Conservation (phyloP, 768 basidiomycete genomes). For the Grammothele lineata region DNA sequence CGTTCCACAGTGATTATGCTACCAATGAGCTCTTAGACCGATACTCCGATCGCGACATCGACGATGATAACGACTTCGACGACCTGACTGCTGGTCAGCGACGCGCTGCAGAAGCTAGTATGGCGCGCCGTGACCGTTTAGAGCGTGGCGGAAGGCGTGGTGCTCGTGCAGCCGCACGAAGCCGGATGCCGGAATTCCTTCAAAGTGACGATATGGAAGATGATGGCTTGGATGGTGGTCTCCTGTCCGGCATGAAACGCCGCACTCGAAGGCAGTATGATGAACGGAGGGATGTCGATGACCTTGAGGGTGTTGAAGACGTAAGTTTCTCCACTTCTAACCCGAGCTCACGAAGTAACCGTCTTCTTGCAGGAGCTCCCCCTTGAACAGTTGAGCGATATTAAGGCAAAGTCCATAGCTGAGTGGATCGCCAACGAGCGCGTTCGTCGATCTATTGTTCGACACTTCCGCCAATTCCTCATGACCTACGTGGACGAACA, state of each 20-base stretch:
- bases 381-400: slow-evolving; percentile 92
- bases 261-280: slow-evolving; percentile 91
- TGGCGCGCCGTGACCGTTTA: slow-evolving; percentile 83
- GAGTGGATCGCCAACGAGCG: slow-evolving; percentile 97
- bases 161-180: slow-evolving; percentile 70
- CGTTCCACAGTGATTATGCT: slow-evolving; percentile 69
- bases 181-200: slow-evolving; percentile 83
- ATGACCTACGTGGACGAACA: slow-evolving; percentile 95
- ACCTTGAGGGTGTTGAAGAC: slow-evolving; percentile 85
- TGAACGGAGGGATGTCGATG: slow-evolving; percentile 85
- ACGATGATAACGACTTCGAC: slow-evolving; percentile 73
- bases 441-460: slow-evolving; percentile 84
- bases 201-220: slow-evolving; percentile 81
- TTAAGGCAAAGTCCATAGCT: slow-evolving; percentile 94
- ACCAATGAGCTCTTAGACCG: slow-evolving; percentile 76
- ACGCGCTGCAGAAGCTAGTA: slow-evolving; percentile 78
- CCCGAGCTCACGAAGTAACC: neutral
- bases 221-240: slow-evolving; percentile 55
- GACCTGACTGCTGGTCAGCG: slow-evolving; percentile 67
- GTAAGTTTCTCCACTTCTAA: slow-evolving; percentile 41
- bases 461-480: slow-evolving; percentile 92
- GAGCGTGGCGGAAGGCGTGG: slow-evolving; percentile 66
- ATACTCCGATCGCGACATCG: slow-evolving; percentile 84
- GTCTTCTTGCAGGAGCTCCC: slow-evolving; percentile 70
- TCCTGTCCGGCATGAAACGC: slow-evolving; percentile 68